Conservation (phyloP, 1,139 yeast species). For the Saccharomyces uvarum region DNA sequence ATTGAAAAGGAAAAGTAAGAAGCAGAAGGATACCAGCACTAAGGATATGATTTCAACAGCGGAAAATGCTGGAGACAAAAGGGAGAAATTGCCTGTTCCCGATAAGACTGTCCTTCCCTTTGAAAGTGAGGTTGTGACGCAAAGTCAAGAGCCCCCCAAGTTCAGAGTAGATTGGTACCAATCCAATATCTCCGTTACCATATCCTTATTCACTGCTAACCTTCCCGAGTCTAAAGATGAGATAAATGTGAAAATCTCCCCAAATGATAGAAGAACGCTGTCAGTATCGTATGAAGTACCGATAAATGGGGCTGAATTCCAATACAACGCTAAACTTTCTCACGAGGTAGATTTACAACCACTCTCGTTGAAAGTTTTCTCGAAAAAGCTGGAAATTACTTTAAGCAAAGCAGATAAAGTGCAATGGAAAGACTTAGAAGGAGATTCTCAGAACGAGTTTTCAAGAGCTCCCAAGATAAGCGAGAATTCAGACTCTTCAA, state of each 20-base stretch:
- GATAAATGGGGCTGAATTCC: slow-evolving; percentile 34
- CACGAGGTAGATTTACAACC: slow-evolving; percentile 42
- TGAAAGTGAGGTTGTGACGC: background rate
- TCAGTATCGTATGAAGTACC: slow-evolving; percentile 21
- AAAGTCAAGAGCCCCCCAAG: slow-evolving; percentile 25
- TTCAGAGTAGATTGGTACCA: slow-evolving; percentile 80
- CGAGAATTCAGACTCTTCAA: slow-evolving; percentile 1
- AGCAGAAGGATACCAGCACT: background rate
- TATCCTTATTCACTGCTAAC: slow-evolving; percentile 67
- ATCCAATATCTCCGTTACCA: slow-evolving; percentile 45
- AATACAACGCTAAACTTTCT: slow-evolving; percentile 40
- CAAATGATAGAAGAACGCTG: slow-evolving; percentile 15
- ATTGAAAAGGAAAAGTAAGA: slow-evolving; percentile 19
- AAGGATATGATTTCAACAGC: background rate
- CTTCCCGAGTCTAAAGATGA: slow-evolving; percentile 38
- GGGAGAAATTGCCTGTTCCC: background rate
- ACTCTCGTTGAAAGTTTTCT: slow-evolving; percentile 47
- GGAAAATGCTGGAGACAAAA: background rate
- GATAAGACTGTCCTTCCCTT: background rate
- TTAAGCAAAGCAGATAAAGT: slow-evolving; percentile 30
- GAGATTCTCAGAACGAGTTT: slow-evolving; percentile 1
- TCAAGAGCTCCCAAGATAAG: background rate
- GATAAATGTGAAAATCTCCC: slow-evolving; percentile 28
- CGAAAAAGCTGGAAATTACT: slow-evolving; percentile 68
- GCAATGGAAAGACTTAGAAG: slow-evolving; percentile 37